Conservation (phyloP, 2,329 filamentous ascomycete genomes). For the Neocatenulostroma microsporum region DNA sequence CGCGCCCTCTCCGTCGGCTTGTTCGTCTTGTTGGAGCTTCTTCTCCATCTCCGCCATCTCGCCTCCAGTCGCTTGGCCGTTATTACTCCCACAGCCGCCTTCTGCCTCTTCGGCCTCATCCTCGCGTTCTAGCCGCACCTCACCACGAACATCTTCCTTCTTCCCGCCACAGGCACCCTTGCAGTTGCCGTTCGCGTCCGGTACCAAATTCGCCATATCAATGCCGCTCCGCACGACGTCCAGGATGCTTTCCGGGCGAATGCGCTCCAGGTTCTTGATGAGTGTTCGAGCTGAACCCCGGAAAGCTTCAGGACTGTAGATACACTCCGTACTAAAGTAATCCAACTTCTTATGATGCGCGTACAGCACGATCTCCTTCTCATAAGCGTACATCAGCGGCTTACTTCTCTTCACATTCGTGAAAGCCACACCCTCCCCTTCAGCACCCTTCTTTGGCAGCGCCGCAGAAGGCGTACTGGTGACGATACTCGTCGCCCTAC, state of each 20-base stretch:
- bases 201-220: slow-evolving; percentile 87
- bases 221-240: slow-evolving; percentile 93
- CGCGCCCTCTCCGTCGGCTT: slow-evolving; percentile 43
- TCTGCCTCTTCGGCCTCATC: slow-evolving; percentile 49
- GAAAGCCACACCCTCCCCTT: slow-evolving; percentile 39
- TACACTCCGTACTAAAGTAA: slow-evolving; percentile 97
- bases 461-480: slow-evolving; percentile 48
- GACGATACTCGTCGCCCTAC: slow-evolving; percentile 82
- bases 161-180: slow-evolving; percentile 40
- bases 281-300: slow-evolving; percentile 81
- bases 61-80: slow-evolving; percentile 58
- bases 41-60: slow-evolving; percentile 81
- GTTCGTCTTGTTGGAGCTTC: slow-evolving; percentile 58
- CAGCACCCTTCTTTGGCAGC: slow-evolving; percentile 6
- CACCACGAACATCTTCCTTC: slow-evolving; percentile 28
- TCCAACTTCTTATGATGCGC: slow-evolving; percentile 94
- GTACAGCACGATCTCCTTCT: slow-evolving; percentile 98
- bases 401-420: slow-evolving; percentile 94
- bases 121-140: slow-evolving; percentile 14
- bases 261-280: slow-evolving; percentile 91
- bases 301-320: slow-evolving; percentile 96
- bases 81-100: slow-evolving; percentile 68
- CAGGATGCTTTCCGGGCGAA: slow-evolving; percentile 86
- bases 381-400: slow-evolving; percentile 94
- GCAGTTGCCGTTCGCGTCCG: slow-evolving; percentile 43